A percentile compares a stretch with the other conserved stretches of the same genome.
Evolutionary conservation across 2,329 filamentous ascomycete genomes (phyloP).

Genomic region (Epichloe sp.): DNA sequence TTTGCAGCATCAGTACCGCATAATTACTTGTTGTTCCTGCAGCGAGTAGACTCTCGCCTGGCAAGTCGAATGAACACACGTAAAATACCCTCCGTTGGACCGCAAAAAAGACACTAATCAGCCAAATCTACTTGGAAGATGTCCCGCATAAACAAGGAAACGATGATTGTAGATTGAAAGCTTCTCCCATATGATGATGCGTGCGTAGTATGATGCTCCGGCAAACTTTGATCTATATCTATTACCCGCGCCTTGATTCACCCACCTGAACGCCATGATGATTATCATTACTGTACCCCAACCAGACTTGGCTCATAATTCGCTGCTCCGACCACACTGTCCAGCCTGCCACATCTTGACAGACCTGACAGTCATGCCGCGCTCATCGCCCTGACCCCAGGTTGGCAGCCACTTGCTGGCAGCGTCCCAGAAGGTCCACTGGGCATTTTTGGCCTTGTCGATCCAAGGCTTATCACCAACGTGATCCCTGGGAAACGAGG

Average conservation of each 20-base stretch:
- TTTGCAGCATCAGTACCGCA: background rate
- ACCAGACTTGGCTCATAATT: background rate
- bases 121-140: no score
- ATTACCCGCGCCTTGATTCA: no score
- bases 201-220: no score
- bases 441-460: conserved; percentile 25
- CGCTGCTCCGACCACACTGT: conserved; percentile 6
- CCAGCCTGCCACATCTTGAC: conserved; percentile 33
- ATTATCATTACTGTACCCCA: background rate
- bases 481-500: conserved; percentile 20
- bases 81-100: no score
- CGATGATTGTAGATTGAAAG: no score
- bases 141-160: no score
- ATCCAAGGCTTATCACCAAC: conserved; percentile 33
- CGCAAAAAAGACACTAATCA: no score
- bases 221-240: no score
- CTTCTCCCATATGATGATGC: no score
- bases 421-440: conserved; percentile 29
- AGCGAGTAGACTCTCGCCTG: background rate
- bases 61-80: no score
- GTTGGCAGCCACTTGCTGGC: conserved; percentile 29
- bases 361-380: conserved; percentile 31
- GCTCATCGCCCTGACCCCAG: conserved; percentile 29
- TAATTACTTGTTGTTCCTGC: background rate
- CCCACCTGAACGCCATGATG: no score